Base-by-base conservation (phyloP, 75 land plant species). In the Chamaecyparis obtusa region DNA sequence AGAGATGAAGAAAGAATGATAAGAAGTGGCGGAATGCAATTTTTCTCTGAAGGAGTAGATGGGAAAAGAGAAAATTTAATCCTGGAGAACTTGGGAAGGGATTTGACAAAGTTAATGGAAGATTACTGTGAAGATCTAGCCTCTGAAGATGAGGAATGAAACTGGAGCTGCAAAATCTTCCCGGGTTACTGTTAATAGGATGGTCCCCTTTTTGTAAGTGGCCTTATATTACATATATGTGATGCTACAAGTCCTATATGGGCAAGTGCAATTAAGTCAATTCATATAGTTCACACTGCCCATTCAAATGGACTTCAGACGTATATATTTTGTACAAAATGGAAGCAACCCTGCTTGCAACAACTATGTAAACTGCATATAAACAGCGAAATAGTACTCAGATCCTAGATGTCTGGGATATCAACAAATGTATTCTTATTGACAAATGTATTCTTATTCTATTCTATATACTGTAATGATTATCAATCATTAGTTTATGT, bases 11-110 rank as follows among this genome's bases (percentile, higher is more conserved):
- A 83, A 54, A 54, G 60, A 33, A 84, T 9, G 8, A 33, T 84
- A 33, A 84, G 85, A 55, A 84, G 64, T 56, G 57, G 57, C 55
- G 85, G 85, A 30, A 14, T 84, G 85, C 85, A 84, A 39, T 30
- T 84, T 24, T 84, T 84, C 83, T 43, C 7, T 84, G 19, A 55
- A 84, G 85, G 41, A 33, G 67, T 55, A 84, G 41, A 56, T 84
- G 64, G 85, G 54, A 84, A 33, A 56, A 36, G 39, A 33, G 85
- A 84, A 33, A 41, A 51, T 51, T 3, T 55, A 54, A 9, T 81
- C 1, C 14, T 81, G 83, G 44, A 48, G 39, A 84, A 11, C 1
- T 30, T 54, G 21, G 85, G 64, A 49, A 84, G 2, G 24, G 85
- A 14, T 0, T 30, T 84, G 32, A 55, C 85, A 30, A 2, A 5